Percentiles rank a stretch among this genome's conserved stretches.
These are phyloP conservation scores for Aspergillus incahuasiensis DNA, from an alignment of 495 filamentous ascomycete species.

Conservation along the genomic window DNA sequence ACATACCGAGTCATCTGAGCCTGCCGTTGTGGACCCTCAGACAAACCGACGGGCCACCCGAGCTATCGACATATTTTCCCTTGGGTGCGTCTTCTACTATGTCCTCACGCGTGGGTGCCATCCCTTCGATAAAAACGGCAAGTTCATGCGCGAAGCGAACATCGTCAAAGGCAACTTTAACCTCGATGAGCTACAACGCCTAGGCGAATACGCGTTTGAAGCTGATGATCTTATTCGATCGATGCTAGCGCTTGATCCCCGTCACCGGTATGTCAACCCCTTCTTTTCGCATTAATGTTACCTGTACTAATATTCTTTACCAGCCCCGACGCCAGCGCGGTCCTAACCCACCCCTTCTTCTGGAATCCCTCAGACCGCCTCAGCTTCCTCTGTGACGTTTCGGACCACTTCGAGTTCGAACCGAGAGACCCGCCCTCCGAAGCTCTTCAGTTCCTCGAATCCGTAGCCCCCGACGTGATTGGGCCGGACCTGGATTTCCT, in stretches of 20 bases:
- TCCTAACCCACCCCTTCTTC: conserved; percentile 94
- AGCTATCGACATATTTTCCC: conserved; percentile 93
- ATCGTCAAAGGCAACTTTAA: conserved; percentile 83
- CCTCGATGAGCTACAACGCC: conserved; percentile 61
- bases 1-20: conserved; percentile 52
- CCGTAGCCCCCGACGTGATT: conserved; percentile 46
- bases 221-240: conserved; percentile 77
- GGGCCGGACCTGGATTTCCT: conserved; percentile 70
- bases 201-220: conserved; percentile 80
- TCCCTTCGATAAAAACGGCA: conserved; percentile 88
- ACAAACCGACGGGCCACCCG: conserved; percentile 81
- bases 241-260: conserved; percentile 76
- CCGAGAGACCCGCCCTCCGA: conserved; percentile 70
- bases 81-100: conserved; percentile 95
- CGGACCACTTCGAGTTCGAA: conserved; percentile 92
- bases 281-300: not conserved
- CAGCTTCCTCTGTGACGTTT: conserved; percentile 85
- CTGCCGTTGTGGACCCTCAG: conserved; percentile 55
- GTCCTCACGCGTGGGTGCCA: conserved; percentile 88
- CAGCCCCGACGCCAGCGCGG: conserved; percentile 64
- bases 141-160: conserved; percentile 93
- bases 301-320: conserved; percentile 14
- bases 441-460: conserved; percentile 61
- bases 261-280: conserved; percentile 42
- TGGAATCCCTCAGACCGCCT: conserved; percentile 85